A percentile compares a stretch with the other conserved stretches of the same genome.
phyloP scores from a whole-genome alignment of 768 basidiomycete genomes.

The Phaeotremella skinneri region DNA sequence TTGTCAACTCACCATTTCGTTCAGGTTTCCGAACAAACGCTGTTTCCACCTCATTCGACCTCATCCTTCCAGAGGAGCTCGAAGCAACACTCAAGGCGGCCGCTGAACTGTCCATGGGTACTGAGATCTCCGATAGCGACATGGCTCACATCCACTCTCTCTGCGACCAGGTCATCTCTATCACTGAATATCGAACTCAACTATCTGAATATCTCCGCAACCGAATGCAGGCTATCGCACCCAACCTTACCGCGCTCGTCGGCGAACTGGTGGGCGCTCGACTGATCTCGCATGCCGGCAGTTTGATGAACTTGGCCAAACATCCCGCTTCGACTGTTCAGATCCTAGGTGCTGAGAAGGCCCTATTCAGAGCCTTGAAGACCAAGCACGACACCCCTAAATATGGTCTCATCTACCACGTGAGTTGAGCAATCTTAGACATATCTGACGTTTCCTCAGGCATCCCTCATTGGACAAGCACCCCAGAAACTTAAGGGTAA shows the following conservation, averaged over 20 bases:
- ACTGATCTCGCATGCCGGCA: conserved; percentile 62
- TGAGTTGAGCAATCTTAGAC: conserved; percentile 51
- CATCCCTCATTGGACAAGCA: conserved; percentile 93
- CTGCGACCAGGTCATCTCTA: conserved; percentile 97
- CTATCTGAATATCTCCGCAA: conserved; percentile 95
- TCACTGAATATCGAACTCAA: conserved; percentile 89
- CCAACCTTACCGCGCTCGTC: conserved; percentile 84
- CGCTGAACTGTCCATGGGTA: conserved; percentile 98
- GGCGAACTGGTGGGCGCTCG: conserved; percentile 75
- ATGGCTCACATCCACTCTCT: conserved; percentile 95
- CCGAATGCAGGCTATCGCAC: conserved; percentile 97
- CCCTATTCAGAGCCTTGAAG: conserved; percentile 56
- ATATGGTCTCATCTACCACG: conserved; percentile 99
- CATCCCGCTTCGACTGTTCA: conserved; percentile 57
- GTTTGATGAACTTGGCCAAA: conserved; percentile 55
- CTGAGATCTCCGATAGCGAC: conserved; percentile 95
- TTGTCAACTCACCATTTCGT: not conserved
- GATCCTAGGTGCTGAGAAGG: conserved; percentile 58
- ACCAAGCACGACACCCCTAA: conserved; percentile 63
- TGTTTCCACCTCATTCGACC: conserved; percentile 74
- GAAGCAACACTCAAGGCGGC: conserved; percentile 92
- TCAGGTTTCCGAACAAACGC: conserved; percentile 94
- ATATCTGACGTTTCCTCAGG: conserved; percentile 55
- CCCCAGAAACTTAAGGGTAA: conserved; percentile 98
- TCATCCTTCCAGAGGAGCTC: conserved; percentile 93